phyloP scores from a whole-genome alignment of 2,329 filamentous ascomycete species.

The Arthrobotrys musiformis region DNA sequence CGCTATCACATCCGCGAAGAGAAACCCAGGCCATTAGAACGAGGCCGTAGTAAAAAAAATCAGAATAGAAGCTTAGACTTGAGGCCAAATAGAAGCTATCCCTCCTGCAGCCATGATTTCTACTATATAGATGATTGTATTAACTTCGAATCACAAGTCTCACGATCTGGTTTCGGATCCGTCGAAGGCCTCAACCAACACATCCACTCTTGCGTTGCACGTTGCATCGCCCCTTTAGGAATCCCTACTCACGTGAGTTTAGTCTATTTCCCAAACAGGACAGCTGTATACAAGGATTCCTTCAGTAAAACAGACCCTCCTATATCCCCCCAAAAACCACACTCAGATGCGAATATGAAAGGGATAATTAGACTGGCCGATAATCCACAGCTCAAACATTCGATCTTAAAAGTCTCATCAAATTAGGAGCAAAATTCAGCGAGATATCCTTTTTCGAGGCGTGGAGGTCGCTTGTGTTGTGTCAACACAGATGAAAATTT shows the following conservation, averaged over 20 bases:
- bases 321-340: too few relatives aligned
- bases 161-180: neutral
- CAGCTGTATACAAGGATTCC: neutral
- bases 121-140: too few relatives aligned
- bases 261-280: neutral
- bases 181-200: neutral
- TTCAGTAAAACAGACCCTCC: too few relatives aligned
- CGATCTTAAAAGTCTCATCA: neutral
- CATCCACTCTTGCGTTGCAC: neutral
- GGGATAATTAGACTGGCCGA: neutral
- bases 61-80: too few relatives aligned
- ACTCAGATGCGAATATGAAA: neutral
- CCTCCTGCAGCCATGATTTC: too few relatives aligned
- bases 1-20: too few relatives aligned
- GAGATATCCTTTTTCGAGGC: neutral
- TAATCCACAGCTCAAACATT: neutral
- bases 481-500: too few relatives aligned
- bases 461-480: neutral
- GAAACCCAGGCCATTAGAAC: too few relatives aligned
- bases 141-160: too few relatives aligned
- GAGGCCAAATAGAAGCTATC: too few relatives aligned
- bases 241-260: slow-evolving; percentile 5
- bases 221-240: neutral
- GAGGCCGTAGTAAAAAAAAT: too few relatives aligned
- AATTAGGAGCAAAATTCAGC: neutral